These are phyloP conservation scores for Akanthomyces uredinophilus DNA, from an alignment of 2,329 filamentous ascomycete genomes.

Conservation along the genomic window DNA sequence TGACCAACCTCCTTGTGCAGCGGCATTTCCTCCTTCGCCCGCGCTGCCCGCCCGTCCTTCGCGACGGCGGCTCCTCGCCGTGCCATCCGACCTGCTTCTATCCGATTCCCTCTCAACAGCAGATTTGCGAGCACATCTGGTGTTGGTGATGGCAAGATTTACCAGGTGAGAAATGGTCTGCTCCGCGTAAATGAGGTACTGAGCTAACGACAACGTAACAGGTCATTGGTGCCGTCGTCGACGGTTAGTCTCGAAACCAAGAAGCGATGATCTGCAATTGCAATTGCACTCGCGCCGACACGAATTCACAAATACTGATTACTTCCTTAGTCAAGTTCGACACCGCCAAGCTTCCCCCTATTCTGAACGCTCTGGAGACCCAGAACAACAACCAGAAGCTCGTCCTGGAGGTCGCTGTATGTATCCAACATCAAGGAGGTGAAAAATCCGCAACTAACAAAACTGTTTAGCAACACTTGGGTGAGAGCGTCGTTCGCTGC, in stretches of 20 bases:
- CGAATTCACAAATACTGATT: conserved; percentile 24
- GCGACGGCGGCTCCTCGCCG: conserved; percentile 52
- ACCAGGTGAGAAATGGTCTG: conserved; percentile 49
- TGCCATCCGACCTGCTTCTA: conserved; percentile 51
- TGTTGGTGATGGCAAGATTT: conserved; percentile 61
- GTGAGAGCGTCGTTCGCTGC: conserved; percentile 97
- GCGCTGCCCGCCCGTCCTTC: conserved; percentile 58
- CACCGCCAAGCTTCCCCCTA: conserved; percentile 83
- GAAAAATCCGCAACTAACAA: conserved; percentile 31
- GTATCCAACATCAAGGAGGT: conserved; percentile 24
- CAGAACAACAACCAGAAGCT: conserved; percentile 91
- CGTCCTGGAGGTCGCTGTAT: conserved; percentile 92
- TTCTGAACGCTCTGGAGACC: conserved; percentile 94
- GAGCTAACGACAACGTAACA: conserved; percentile 54
- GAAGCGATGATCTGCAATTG: conserved; percentile 13
- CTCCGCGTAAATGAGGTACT: conserved; percentile 4
- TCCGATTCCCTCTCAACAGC: conserved; percentile 51
- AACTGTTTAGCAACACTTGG: conserved; percentile 82
- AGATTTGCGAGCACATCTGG: conserved; percentile 55
- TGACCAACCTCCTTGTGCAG: conserved; percentile 36
- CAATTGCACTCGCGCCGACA: conserved; percentile 2
- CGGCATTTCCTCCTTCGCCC: conserved; percentile 61
- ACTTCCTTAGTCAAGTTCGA: conserved; percentile 84
- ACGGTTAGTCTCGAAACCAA: conserved; percentile 63
- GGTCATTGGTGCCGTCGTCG: conserved; percentile 98